These are phyloP conservation scores for Metschnikowia orientalis DNA, from an alignment of 805 yeast genomes.

Conservation along the genomic window DNA sequence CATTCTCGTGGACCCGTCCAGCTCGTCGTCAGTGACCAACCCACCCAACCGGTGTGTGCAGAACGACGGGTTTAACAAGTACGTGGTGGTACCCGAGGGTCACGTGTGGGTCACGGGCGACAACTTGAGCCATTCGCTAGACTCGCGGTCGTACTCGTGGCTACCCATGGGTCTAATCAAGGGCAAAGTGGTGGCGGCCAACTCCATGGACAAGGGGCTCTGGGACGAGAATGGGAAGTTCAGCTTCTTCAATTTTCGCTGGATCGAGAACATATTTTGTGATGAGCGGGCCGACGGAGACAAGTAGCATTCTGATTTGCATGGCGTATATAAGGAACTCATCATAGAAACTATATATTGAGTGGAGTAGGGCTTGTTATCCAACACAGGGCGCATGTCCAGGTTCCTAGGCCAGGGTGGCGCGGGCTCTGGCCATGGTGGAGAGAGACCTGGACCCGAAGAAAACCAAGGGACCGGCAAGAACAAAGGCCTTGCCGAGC, in stretches of 20 bases:
- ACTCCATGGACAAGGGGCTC: conserved; percentile 45
- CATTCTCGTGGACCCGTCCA: conserved; percentile 75
- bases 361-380: no score
- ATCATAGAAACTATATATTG: no score
- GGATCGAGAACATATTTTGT: conserved; percentile 48
- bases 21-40: conserved; percentile 41
- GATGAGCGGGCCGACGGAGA: conserved; percentile 30
- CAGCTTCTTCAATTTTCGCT: conserved; percentile 50
- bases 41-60: conserved; percentile 21
- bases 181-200: conserved; percentile 80
- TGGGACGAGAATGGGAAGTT: conserved; percentile 30
- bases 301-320: no score
- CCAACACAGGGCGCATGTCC: no score
- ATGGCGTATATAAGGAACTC: no score
- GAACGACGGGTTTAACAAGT: conserved; percentile 48
- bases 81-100: conserved; percentile 81
- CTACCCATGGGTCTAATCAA: conserved; percentile 83
- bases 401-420: no score
- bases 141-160: conserved; percentile 85
- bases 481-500: conserved; percentile 41
- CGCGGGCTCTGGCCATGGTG: conserved; percentile 33
- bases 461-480: conserved; percentile 52
- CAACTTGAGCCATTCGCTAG: conserved; percentile 79
- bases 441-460: conserved; percentile 67
- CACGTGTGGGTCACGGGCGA: conserved; percentile 98